Evolutionary conservation across 176 grass and related monocot genomes (phyloP).

Genomic region (Oryza rufipogon): DNA sequence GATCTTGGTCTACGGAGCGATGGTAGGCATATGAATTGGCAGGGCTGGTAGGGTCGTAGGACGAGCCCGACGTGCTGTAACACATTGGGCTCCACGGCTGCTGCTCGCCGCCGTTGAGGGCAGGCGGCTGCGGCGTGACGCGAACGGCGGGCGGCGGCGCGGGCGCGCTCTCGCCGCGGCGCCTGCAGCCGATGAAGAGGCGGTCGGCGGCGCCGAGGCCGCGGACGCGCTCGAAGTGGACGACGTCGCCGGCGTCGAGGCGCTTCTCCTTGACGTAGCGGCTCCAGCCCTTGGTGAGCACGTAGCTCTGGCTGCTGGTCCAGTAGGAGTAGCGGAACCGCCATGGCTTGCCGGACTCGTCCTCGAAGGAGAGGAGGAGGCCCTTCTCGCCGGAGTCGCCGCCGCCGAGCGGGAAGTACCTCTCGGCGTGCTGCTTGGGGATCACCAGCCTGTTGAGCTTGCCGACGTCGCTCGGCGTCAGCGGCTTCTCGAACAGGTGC

Average conservation of each 20-base stretch:
- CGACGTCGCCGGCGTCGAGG: conserved; percentile 67
- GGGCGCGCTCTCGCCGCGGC: conserved; percentile 42
- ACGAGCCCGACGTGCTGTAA: conserved; percentile 57
- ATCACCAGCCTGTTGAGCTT: conserved; percentile 86
- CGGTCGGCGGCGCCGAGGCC: conserved; percentile 43
- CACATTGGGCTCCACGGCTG: conserved; percentile 69
- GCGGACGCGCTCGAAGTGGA: conserved; percentile 59
- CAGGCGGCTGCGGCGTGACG: conserved; percentile 2
- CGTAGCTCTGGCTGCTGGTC: conserved; percentile 82
- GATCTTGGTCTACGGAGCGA: conserved; percentile 40
- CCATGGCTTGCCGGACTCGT: conserved; percentile 70
- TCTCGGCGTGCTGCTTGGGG: conserved; percentile 84
- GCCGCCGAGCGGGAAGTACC: conserved; percentile 61
- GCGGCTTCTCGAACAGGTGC: conserved; percentile 74
- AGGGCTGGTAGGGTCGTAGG: conserved; percentile 55
- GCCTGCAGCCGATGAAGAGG: conserved; percentile 74
- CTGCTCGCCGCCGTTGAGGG: conserved; percentile 42
- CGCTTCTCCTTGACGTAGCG: conserved; percentile 82
- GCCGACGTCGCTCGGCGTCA: conserved; percentile 75
- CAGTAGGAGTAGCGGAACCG: conserved; percentile 85
- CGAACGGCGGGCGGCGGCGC: conserved; percentile 16
- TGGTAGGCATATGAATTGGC: conserved; percentile 49
- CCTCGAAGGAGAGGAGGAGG: conserved; percentile 68
- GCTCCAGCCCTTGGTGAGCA: conserved; percentile 90
- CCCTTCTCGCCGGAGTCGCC: conserved; percentile 53